Evolutionary conservation across 2,329 filamentous ascomycete species (phyloP).

Genomic region (Neonectria hederae): DNA sequence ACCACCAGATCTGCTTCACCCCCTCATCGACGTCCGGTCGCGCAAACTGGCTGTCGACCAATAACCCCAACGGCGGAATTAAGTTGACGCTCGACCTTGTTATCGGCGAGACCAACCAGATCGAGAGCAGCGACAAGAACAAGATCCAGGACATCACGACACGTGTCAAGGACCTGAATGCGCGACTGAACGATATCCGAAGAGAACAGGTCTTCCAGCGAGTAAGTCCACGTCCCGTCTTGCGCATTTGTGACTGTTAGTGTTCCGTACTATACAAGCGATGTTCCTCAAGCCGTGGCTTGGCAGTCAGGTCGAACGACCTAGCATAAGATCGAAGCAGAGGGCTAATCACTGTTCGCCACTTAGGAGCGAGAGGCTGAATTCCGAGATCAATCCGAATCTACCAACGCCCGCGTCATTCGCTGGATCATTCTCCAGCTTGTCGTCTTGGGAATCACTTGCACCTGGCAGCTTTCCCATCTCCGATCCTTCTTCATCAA

Average conservation of each 20-base stretch:
- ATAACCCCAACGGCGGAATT: conserved; percentile 76
- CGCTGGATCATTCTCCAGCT: conserved; percentile 95
- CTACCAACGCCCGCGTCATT: conserved; percentile 89
- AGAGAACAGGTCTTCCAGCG: conserved; percentile 97
- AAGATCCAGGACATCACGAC: conserved; percentile 91
- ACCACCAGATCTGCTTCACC: conserved; percentile 95
- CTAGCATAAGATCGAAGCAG: not conserved
- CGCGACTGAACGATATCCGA: conserved; percentile 85
- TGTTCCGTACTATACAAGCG: not conserved
- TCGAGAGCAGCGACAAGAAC: conserved; percentile 91
- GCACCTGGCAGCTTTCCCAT: conserved; percentile 97
- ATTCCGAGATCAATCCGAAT: conserved; percentile 97
- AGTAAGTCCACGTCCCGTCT: conserved; percentile 59
- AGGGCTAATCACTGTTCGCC: conserved; percentile 19
- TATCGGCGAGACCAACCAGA: conserved; percentile 92
- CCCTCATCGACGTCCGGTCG: conserved; percentile 77
- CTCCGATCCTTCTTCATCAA: conserved; percentile 99
- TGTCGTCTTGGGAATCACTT: conserved; percentile 83
- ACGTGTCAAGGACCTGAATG: conserved; percentile 90
- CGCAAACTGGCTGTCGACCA: conserved; percentile 75
- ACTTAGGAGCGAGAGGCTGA: conserved; percentile 92
- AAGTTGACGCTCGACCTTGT: conserved; percentile 88
- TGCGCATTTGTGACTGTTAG: too few relatives aligned
- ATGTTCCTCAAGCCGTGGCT: not conserved
- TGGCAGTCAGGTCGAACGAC: not conserved